phyloP scores from a whole-genome alignment of 352 stramenopile species.

The Phytophthora pseudosyringae region DNA sequence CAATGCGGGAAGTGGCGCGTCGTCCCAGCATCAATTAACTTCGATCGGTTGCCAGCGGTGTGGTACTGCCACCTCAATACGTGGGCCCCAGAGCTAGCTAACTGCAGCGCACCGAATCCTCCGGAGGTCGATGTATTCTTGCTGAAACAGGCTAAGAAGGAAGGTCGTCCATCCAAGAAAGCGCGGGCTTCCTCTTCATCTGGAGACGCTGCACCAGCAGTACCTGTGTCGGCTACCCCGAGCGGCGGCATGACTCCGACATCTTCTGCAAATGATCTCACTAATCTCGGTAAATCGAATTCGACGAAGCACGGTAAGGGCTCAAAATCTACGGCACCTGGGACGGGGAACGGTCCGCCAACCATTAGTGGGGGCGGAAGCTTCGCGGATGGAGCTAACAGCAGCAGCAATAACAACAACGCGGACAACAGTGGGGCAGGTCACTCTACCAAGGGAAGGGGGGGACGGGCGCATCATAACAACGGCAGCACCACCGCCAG shows the following conservation, averaged over 20 bases:
- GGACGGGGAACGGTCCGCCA: conserved; percentile 10
- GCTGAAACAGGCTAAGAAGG: conserved; percentile 71
- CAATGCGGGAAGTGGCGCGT: conserved; percentile 96
- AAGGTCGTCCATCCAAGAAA: conserved; percentile 63
- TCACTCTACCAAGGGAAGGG: conserved; percentile 28
- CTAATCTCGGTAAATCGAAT: conserved; percentile 18
- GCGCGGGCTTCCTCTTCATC: conserved; percentile 30
- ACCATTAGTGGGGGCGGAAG: conserved; percentile 2
- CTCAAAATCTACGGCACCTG: conserved; percentile 21
- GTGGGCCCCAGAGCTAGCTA: conserved; percentile 76
- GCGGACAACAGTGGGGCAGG: background rate
- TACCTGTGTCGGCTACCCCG: conserved; percentile 15
- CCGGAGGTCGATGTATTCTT: conserved; percentile 75
- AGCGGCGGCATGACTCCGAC: conserved; percentile 17
- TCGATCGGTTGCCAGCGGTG: conserved; percentile 87
- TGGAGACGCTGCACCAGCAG: conserved; percentile 17
- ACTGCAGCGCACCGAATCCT: conserved; percentile 72
- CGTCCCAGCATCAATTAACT: conserved; percentile 91
- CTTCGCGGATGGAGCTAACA: conserved; percentile 13
- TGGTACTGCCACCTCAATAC: conserved; percentile 90
- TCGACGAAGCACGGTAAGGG: conserved; percentile 37
- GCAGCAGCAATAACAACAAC: conserved; percentile 8
- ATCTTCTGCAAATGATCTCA: conserved; percentile 26
- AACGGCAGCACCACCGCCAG: conserved; percentile 10
- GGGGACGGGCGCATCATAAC: conserved; percentile 16